Percentiles rank a stretch among this genome's conserved stretches.
Conservation (phyloP, 2,329 filamentous ascomycete genomes). For the Cadophora luteo-olivacea region DNA sequence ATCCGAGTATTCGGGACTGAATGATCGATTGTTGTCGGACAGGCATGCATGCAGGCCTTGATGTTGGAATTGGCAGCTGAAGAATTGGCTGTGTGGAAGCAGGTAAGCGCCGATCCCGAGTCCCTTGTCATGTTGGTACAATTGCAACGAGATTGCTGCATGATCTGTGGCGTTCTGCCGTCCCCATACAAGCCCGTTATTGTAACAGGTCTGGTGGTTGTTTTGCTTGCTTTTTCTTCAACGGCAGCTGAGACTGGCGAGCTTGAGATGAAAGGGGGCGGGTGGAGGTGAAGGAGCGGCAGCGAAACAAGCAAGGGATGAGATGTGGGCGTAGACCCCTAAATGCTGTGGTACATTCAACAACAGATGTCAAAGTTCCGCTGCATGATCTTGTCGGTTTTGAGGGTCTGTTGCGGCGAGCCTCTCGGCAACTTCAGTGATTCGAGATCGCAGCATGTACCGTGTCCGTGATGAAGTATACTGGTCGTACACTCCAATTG, state of each 20-base stretch:
- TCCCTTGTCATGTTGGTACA: neutral
- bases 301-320: conserved; percentile 10
- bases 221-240: conserved; percentile 4
- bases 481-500: too few relatives aligned
- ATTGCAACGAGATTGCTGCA: neutral
- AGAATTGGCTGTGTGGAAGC: neutral
- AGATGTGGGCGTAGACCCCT: neutral
- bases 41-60: neutral
- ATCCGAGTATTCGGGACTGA: neutral
- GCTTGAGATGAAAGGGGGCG: neutral
- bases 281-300: neutral
- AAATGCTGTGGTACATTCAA: neutral
- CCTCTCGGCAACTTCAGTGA: neutral
- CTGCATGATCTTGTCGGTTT: conserved; percentile 2
- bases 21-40: neutral
- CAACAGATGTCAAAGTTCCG: neutral
- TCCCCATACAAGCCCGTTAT: neutral
- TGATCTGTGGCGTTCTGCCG: neutral
- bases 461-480: neutral
- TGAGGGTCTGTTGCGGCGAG: neutral
- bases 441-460: neutral
- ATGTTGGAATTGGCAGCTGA: conserved; percentile 9
- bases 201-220: conserved; percentile 8
- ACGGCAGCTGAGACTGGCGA: conserved; percentile 11
- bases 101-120: neutral